Percentiles rank a stretch among this genome's conserved stretches.
These are phyloP conservation scores for Tolypocladium tropicale DNA, from an alignment of 2,329 filamentous ascomycete species.

Conservation along the genomic window DNA sequence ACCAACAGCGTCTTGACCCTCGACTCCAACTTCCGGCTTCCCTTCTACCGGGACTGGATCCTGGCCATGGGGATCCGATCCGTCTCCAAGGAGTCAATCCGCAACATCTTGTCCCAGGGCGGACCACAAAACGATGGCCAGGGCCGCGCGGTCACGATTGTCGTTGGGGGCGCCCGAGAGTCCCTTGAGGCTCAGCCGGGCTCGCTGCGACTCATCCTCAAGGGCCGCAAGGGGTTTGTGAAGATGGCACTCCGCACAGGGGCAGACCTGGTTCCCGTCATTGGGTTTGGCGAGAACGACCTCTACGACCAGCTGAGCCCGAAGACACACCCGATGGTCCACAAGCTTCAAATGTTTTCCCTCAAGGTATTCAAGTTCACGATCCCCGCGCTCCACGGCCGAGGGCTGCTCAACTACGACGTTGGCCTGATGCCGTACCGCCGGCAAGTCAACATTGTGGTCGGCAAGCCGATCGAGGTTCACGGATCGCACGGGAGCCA, in stretches of 20 bases:
- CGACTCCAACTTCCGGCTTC: conserved; percentile 92
- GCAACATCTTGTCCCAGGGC: conserved; percentile 74
- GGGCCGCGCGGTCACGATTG: conserved; percentile 94
- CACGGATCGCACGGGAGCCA: conserved; percentile 42
- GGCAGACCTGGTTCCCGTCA: conserved; percentile 86
- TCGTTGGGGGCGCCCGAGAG: conserved; percentile 85
- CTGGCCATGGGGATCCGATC: conserved; percentile 78
- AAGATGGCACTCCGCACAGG: conserved; percentile 86
- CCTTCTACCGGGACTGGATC: conserved; percentile 91
- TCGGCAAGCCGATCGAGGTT: conserved; percentile 72
- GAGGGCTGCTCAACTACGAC: conserved; percentile 96
- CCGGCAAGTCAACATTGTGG: conserved; percentile 76
- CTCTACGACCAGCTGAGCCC: conserved; percentile 84
- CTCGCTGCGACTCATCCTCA: conserved; percentile 66
- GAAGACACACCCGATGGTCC: conserved; percentile 65
- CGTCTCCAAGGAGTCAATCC: conserved; percentile 84
- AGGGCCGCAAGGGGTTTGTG: conserved; percentile 81
- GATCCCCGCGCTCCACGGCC: conserved; percentile 77
- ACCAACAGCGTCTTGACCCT: conserved; percentile 88
- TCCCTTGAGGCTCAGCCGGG: conserved; percentile 80
- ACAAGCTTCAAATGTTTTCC: conserved; percentile 71
- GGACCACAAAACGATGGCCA: conserved; percentile 71
- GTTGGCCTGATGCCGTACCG: conserved; percentile 94
- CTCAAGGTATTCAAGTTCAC: conserved; percentile 89
- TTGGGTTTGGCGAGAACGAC: conserved; percentile 93